These are phyloP conservation scores for Sporothrix phasma DNA, from an alignment of 2,329 filamentous ascomycete genomes.

Conservation along the genomic window DNA sequence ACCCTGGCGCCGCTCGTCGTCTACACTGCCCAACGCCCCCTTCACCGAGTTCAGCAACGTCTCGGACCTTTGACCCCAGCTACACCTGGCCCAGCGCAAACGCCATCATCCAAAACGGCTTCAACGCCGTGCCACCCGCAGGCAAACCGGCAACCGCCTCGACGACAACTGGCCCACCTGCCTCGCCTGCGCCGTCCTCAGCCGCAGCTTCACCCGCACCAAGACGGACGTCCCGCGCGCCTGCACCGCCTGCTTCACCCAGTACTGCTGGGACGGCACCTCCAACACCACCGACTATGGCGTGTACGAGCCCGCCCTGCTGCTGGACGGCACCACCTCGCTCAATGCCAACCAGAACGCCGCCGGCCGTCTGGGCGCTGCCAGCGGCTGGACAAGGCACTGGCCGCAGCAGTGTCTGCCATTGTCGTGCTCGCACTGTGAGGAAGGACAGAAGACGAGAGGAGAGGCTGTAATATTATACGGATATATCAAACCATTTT, in stretches of 20 bases:
- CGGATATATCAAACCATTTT: background rate
- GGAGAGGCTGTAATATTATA: background rate
- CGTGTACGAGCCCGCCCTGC: slow-evolving; percentile 26
- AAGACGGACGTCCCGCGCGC: slow-evolving; percentile 56
- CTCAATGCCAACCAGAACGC: slow-evolving; percentile 13
- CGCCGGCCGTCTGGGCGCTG: background rate
- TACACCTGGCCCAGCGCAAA: slow-evolving; percentile 61
- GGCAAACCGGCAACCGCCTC: slow-evolving; percentile 70
- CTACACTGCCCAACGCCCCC: slow-evolving; percentile 78
- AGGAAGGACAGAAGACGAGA: background rate
- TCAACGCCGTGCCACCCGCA: slow-evolving; percentile 70
- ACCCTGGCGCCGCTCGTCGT: slow-evolving; percentile 26
- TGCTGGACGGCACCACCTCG: slow-evolving; percentile 20
- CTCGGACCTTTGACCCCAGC: slow-evolving; percentile 59
- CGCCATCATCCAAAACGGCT: slow-evolving; percentile 77
- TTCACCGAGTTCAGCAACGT: slow-evolving; percentile 70
- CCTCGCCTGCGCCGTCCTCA: slow-evolving; percentile 78
- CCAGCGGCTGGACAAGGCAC: background rate
- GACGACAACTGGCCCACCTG: slow-evolving; percentile 71
- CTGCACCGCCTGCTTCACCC: slow-evolving; percentile 65
- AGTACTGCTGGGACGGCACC: slow-evolving; percentile 93
- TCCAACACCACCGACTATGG: slow-evolving; percentile 20
- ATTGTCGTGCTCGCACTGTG: background rate
- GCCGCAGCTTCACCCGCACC: slow-evolving; percentile 64
- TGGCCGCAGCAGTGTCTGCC: background rate